phyloP scores from a whole-genome alignment of 441 rosid genomes.

The Sinapis alba region DNA sequence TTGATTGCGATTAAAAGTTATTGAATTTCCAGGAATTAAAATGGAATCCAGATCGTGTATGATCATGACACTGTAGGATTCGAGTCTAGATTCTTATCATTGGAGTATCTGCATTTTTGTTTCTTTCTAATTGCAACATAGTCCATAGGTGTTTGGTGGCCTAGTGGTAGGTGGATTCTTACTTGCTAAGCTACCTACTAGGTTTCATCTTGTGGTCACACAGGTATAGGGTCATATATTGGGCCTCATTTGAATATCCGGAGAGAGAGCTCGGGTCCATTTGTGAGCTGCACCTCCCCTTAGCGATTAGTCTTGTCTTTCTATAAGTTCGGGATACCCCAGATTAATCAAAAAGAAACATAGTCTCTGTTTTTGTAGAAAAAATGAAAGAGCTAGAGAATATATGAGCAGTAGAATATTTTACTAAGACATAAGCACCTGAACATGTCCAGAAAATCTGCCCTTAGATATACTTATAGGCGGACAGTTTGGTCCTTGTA shows the following conservation, averaged over 20 bases:
- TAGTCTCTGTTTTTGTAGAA: too few species aligned
- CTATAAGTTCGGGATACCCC: too few species aligned
- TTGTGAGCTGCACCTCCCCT: too few species aligned
- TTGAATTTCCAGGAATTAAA: not conserved
- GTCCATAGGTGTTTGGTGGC: too few species aligned
- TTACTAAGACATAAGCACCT: not conserved
- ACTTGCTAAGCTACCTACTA: too few species aligned
- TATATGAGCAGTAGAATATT: not conserved
- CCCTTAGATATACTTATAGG: not conserved
- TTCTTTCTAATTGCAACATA: not conserved
- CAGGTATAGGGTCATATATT: too few species aligned
- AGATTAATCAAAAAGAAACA: too few species aligned
- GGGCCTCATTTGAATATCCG: too few species aligned
- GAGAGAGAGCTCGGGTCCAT: too few species aligned
- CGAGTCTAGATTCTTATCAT: not conserved
- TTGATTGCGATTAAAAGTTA: not conserved
- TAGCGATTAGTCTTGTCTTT: too few species aligned
- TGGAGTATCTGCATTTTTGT: slow-evolving; percentile 5
- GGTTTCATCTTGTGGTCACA: too few species aligned
- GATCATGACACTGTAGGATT: not conserved
- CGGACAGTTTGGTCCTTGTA: not conserved
- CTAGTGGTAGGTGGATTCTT: too few species aligned
- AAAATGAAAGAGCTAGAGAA: not conserved
- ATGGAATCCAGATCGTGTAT: not conserved
- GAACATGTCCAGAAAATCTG: not conserved